These are phyloP conservation scores for Populus tremula DNA, from an alignment of 345 rosid genomes.

Conservation along the genomic window DNA sequence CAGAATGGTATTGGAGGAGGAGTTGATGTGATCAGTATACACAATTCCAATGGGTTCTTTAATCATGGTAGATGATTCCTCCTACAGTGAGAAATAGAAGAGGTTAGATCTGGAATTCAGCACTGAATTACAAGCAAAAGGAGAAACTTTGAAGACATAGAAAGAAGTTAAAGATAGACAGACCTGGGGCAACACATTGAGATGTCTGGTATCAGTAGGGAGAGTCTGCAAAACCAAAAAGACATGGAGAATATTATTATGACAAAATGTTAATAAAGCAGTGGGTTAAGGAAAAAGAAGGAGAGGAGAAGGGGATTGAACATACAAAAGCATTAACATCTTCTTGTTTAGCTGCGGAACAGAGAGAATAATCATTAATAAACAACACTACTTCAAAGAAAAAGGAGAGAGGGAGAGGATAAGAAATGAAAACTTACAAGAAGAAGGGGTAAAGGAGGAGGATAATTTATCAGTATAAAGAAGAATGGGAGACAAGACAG, in stretches of 20 bases:
- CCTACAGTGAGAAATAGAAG: slow-evolving; percentile 9
- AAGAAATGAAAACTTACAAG: slow-evolving; percentile 28
- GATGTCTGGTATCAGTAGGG: slow-evolving; percentile 47
- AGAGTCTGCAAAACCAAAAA: slow-evolving; percentile 42
- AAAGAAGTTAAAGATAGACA: neutral
- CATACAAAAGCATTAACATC: slow-evolving; percentile 67
- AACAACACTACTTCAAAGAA: neutral
- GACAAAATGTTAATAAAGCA: neutral
- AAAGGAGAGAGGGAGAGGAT: neutral
- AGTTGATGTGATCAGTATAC: slow-evolving; percentile 37
- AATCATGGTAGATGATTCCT: slow-evolving; percentile 55
- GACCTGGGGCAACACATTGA: slow-evolving; percentile 79
- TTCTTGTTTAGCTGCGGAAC: slow-evolving; percentile 56
- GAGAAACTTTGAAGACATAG: neutral
- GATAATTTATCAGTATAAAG: slow-evolving; percentile 55
- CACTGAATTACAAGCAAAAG: neutral
- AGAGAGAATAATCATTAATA: neutral
- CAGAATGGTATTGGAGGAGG: neutral
- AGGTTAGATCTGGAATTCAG: slow-evolving; percentile 26
- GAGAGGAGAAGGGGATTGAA: neutral
- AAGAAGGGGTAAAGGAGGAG: slow-evolving; percentile 46
- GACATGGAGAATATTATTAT: neutral
- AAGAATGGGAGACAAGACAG: slow-evolving; percentile 77
- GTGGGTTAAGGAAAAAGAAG: neutral
- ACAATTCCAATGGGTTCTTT: slow-evolving; percentile 59